Evolutionary conservation across 2,329 filamentous ascomycete species (phyloP).

Genomic region (Cordyceps farinosa): DNA sequence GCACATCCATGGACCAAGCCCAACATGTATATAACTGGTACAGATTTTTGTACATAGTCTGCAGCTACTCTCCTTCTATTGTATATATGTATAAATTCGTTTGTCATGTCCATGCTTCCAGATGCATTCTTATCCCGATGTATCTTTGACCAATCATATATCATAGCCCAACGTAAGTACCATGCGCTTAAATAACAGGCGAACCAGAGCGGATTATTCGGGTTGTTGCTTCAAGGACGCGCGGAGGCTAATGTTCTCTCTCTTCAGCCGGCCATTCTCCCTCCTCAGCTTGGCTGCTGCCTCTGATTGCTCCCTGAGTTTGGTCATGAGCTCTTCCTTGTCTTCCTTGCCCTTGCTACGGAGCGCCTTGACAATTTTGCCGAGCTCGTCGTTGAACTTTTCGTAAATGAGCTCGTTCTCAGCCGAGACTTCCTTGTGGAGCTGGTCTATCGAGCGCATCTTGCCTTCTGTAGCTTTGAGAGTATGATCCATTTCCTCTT

Average conservation of each 20-base stretch:
- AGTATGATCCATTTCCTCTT: slow-evolving; percentile 67
- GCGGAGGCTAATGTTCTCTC: slow-evolving; percentile 72
- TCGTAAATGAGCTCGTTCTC: slow-evolving; percentile 94
- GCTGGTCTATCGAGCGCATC: slow-evolving; percentile 76
- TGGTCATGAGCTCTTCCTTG: slow-evolving; percentile 70
- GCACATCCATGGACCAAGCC: background rate
- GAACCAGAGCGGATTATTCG: slow-evolving; percentile 24
- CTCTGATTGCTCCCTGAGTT: slow-evolving; percentile 70
- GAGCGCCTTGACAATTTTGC: slow-evolving; percentile 74
- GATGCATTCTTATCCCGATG: background rate
- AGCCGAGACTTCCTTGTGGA: slow-evolving; percentile 81
- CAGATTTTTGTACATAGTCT: background rate
- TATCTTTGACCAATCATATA: slow-evolving; percentile 13
- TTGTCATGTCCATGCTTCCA: background rate
- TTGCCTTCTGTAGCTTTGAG: slow-evolving; percentile 74
- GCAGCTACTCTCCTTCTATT: slow-evolving; percentile 1
- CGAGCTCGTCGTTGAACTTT: slow-evolving; percentile 86
- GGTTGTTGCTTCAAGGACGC: slow-evolving; percentile 47
- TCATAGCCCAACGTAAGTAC: slow-evolving; percentile 17
- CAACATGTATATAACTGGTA: background rate
- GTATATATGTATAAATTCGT: slow-evolving; percentile 13
- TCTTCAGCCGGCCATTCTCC: slow-evolving; percentile 78
- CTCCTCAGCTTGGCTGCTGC: slow-evolving; percentile 75
- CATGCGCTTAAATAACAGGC: slow-evolving; percentile 16
- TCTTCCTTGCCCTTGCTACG: slow-evolving; percentile 70